Conservation (phyloP, 2,329 filamentous ascomycete genomes). For the Cladosporium sp. region DNA sequence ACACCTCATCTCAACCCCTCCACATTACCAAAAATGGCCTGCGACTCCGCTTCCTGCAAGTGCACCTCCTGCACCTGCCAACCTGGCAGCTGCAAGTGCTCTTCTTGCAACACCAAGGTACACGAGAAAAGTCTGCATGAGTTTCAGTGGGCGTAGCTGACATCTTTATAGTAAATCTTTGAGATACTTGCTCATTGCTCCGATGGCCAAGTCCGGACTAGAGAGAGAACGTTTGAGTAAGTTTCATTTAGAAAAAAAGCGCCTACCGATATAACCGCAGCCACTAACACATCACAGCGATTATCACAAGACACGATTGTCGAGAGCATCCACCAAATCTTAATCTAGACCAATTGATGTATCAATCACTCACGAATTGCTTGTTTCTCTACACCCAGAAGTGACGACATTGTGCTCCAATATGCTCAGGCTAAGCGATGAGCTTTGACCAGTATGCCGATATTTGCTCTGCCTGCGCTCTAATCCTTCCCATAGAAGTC, state of each 20-base stretch:
- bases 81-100: constrained; percentile 8
- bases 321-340: not conserved
- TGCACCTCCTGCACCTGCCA: constrained; percentile 2
- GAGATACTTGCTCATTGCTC: not conserved
- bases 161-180: not conserved
- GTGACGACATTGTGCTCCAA: not conserved
- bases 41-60: not conserved
- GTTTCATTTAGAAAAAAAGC: not conserved
- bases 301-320: not conserved
- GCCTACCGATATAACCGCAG: not conserved
- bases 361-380: not conserved
- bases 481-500: not conserved
- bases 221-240: not conserved
- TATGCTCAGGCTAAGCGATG: not conserved
- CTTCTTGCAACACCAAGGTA: constrained; percentile 14
- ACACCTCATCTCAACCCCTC: not conserved
- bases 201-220: not conserved
- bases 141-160: not conserved
- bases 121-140: not conserved
- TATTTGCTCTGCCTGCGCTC: not conserved
- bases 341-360: not conserved
- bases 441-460: not conserved
- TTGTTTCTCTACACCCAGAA: not conserved
- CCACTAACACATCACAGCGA: not conserved
- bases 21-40: not conserved